phyloP scores from a whole-genome alignment of 2,329 filamentous ascomycete species.

The Xylariales sp. region DNA sequence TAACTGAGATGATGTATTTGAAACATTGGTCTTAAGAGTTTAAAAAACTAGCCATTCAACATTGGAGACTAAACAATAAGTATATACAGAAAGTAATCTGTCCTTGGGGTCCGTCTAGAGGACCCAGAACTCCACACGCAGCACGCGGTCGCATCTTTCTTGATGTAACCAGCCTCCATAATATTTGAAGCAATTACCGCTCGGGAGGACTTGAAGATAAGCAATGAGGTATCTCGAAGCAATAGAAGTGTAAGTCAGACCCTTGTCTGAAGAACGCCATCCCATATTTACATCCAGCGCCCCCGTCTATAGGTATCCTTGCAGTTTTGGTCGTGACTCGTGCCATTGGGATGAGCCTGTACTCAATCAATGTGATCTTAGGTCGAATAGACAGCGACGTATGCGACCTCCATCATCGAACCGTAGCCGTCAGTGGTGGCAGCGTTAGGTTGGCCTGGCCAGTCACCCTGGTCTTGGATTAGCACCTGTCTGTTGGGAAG shows the following conservation, averaged over 20 bases:
- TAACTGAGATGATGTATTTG: too few species aligned
- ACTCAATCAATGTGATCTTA: background rate
- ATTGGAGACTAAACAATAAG: slow-evolving; percentile 5
- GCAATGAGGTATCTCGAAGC: slow-evolving; percentile 6
- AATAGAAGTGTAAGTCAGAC: background rate
- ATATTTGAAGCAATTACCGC: background rate
- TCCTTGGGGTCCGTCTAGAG: background rate
- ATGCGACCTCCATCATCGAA: slow-evolving; percentile 47
- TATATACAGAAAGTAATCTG: slow-evolving; percentile 5
- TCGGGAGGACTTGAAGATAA: background rate
- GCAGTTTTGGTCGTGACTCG: background rate
- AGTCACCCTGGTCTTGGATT: slow-evolving; percentile 10
- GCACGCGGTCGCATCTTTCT: background rate
- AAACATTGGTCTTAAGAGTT: too few species aligned
- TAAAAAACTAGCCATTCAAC: too few species aligned
- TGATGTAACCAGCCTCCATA: background rate
- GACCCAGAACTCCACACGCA: background rate
- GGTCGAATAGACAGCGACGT: slow-evolving; percentile 35
- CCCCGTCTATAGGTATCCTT: background rate
- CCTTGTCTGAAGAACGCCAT: slow-evolving; percentile 4
- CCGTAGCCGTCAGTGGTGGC: slow-evolving; percentile 41
- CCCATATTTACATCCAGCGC: background rate
- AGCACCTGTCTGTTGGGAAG: too few species aligned
- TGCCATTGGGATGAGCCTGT: background rate
- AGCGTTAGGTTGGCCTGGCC: slow-evolving; percentile 44